Evolutionary conservation across 2,329 filamentous ascomycete species (phyloP), one percentile per base, ranked within the genome.

Genomic region (Myriosclerotinia curreyana): DNA sequence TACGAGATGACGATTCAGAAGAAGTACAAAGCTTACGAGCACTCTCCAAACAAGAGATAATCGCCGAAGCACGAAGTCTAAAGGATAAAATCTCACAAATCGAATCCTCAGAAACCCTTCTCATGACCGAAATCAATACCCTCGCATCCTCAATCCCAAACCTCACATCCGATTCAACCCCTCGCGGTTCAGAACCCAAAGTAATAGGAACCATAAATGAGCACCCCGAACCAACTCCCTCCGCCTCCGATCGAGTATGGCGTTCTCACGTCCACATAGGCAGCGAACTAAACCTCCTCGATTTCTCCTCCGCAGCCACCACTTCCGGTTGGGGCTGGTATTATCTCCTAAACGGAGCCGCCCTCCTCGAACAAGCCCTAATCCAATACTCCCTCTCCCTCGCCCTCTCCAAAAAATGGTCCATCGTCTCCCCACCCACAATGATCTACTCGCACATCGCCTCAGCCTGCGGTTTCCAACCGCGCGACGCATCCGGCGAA

Each of bases 271-370:
- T 95, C 9, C 84, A 94, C 69, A 94, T 99, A 70, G 95, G 95
- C 40, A 82, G 86, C 5, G 86, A 92, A 73, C 84, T 99, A n/a
- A 87, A 88, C 42, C 82, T 99, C n/a, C 81, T 99, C 60, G 94
- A 99, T 78, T 97, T 99, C 73, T 81, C 89, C 6, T 87, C 84
- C 65, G 92, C 92, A 6, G 88, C 88, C 2, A 86, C 84, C n/a
- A 88, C 91, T 1, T 91, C 89, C 4, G 95, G 95, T 46, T 99
- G 94, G 94, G 95, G 95, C 1, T 99, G 92, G 91, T 99, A 99
- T 79, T 98, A 92, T 77, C 85, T 99, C 14, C 81, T 91, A n/a
- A 91, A 94, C 74, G 93, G 96, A 73, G 95, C 87, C 11, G 93
- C 93, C 0, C 85, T 95, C 75, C 83, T 99, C n/a, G 95, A 99